These are phyloP conservation scores for Elasticomyces elasticus DNA, from an alignment of 495 filamentous ascomycete genomes.

Conservation along the genomic window DNA sequence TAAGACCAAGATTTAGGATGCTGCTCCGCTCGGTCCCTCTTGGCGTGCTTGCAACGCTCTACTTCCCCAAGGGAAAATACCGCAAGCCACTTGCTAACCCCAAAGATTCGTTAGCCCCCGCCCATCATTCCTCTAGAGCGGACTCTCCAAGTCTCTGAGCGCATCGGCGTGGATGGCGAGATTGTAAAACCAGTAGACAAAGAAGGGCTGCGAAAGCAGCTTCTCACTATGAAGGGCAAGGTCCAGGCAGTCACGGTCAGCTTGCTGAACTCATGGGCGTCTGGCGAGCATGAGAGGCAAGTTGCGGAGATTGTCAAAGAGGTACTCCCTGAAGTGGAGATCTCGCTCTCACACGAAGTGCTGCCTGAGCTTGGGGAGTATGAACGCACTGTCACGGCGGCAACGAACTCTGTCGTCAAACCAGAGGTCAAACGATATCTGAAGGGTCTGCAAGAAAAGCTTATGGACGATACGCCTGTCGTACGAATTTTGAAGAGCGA, in stretches of 20 bases:
- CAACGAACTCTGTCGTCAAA: constrained; percentile 43
- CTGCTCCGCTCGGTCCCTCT: too few species aligned
- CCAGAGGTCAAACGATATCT: constrained; percentile 41
- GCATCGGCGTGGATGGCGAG: constrained; percentile 38
- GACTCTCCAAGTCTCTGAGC: constrained; percentile 40
- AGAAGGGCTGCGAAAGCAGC: constrained; percentile 28
- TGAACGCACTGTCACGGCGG: constrained; percentile 43
- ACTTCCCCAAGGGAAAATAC: too few species aligned
- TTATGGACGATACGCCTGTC: constrained; percentile 33
- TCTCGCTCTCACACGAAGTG: constrained; percentile 40
- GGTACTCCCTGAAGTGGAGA: constrained; percentile 31
- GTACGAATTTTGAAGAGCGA: constrained; percentile 43
- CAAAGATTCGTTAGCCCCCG: constrained; percentile 39
- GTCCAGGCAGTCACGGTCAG: constrained; percentile 41
- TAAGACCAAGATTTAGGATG: too few species aligned
- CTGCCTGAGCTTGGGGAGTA: constrained; percentile 43
- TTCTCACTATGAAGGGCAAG: constrained; percentile 30
- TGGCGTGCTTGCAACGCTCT: too few species aligned
- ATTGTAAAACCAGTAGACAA: constrained; percentile 35
- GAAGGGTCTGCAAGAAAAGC: constrained; percentile 30
- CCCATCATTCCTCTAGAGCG: constrained; percentile 42
- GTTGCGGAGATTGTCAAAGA: constrained; percentile 35
- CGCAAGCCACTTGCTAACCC: too few species aligned
- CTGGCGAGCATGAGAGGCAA: constrained; percentile 33
- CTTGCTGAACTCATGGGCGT: constrained; percentile 41